These are phyloP conservation scores for Beauveria caledonica DNA, from an alignment of 2,329 filamentous ascomycete genomes.

Conservation along the genomic window DNA sequence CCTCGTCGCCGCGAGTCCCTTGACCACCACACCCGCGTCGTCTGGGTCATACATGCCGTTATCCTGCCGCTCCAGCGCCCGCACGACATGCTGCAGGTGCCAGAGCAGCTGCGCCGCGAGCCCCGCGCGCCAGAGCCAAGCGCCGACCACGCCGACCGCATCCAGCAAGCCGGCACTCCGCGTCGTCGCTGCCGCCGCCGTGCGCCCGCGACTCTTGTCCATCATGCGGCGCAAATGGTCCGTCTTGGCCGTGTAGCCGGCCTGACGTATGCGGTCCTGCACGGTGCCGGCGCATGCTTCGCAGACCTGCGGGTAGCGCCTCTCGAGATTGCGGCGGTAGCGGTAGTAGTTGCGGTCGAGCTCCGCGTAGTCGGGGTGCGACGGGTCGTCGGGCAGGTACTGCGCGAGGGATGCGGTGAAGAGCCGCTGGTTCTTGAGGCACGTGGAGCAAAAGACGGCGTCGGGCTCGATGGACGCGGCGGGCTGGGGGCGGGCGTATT, in stretches of 20 bases:
- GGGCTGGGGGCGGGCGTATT: slow-evolving; percentile 39
- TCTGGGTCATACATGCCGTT: slow-evolving; percentile 28
- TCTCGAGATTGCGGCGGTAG: slow-evolving; percentile 66
- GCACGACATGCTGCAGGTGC: slow-evolving; percentile 33
- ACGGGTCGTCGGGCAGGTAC: slow-evolving; percentile 60
- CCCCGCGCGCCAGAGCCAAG: slow-evolving; percentile 40
- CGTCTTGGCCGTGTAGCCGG: slow-evolving; percentile 76
- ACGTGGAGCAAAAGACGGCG: slow-evolving; percentile 61
- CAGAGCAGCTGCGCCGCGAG: slow-evolving; percentile 40
- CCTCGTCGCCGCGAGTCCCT: slow-evolving; percentile 14
- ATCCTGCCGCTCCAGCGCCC: slow-evolving; percentile 20
- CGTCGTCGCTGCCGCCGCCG: slow-evolving; percentile 11
- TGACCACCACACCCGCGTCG: slow-evolving; percentile 16
- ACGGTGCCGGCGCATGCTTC: slow-evolving; percentile 69
- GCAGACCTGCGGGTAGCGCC: slow-evolving; percentile 84
- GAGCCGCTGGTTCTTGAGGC: slow-evolving; percentile 82
- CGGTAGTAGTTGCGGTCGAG: slow-evolving; percentile 61
- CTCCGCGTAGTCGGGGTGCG: slow-evolving; percentile 59
- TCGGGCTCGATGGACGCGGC: slow-evolving; percentile 18
- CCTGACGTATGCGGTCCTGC: slow-evolving; percentile 57
- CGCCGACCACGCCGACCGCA: slow-evolving; percentile 32
- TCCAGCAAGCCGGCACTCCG: slow-evolving; percentile 32
- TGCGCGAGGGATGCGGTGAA: slow-evolving; percentile 68
- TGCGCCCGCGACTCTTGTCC: slow-evolving; percentile 48
- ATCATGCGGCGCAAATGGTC: slow-evolving; percentile 70